phyloP scores from a whole-genome alignment of 352 stramenopile genomes.

The Pythium oligandrum region DNA sequence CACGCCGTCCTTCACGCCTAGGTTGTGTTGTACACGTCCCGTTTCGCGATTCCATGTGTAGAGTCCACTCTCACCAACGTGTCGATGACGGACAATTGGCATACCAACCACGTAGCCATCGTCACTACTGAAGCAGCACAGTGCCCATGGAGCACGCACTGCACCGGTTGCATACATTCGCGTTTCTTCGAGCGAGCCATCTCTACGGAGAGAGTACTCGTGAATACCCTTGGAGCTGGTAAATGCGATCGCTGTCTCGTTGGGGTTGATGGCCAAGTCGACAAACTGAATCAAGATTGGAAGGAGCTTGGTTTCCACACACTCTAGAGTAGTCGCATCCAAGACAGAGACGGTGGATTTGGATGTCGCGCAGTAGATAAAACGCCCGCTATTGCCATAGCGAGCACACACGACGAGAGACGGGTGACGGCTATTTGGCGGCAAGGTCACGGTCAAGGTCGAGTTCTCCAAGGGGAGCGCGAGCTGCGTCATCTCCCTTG shows the following conservation, averaged over 20 bases:
- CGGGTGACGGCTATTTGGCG: slow-evolving; percentile 50
- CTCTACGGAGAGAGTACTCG: slow-evolving; percentile 31
- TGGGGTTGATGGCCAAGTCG: slow-evolving; percentile 49
- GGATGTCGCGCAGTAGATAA: slow-evolving; percentile 66
- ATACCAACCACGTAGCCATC: slow-evolving; percentile 69
- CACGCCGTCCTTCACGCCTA: slow-evolving; percentile 70
- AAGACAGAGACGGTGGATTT: slow-evolving; percentile 63
- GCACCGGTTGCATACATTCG: slow-evolving; percentile 59
- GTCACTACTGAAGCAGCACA: slow-evolving; percentile 64
- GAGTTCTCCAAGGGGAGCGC: slow-evolving; percentile 43
- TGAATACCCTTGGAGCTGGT: slow-evolving; percentile 79
- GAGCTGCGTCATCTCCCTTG: slow-evolving; percentile 24
- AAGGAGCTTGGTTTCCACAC: slow-evolving; percentile 41
- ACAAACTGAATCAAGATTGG: slow-evolving; percentile 62
- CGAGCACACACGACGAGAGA: slow-evolving; percentile 44
- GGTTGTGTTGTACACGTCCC: slow-evolving; percentile 59
- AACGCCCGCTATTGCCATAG: slow-evolving; percentile 43
- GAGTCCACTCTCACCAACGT: slow-evolving; percentile 75
- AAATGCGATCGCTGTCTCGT: slow-evolving; percentile 45
- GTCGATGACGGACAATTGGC: slow-evolving; percentile 69
- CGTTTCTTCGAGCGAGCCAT: slow-evolving; percentile 31
- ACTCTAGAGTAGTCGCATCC: slow-evolving; percentile 38
- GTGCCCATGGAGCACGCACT: slow-evolving; percentile 64
- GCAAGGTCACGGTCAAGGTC: slow-evolving; percentile 39
- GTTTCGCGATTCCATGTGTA: slow-evolving; percentile 71